Percentiles rank a stretch among this genome's conserved stretches.
phyloP scores from a whole-genome alignment of 1,284 basidiomycete species.

The Fomitopsis betulina region DNA sequence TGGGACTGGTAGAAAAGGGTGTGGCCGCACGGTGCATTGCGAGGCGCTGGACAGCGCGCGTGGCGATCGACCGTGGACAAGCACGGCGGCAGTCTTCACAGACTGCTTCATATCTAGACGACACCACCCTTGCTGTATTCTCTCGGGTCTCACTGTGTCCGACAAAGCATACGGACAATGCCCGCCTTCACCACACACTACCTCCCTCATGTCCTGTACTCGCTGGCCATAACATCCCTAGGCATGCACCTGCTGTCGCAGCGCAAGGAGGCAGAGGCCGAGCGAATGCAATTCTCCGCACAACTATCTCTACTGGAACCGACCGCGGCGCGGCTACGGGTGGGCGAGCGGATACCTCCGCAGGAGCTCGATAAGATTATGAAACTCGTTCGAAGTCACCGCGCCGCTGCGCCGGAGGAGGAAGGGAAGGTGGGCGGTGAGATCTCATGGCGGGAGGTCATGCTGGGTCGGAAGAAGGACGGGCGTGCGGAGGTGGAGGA shows the following conservation, averaged over 20 bases:
- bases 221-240: conserved; percentile 55
- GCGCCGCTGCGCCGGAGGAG: neutral
- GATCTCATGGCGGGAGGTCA: conserved; percentile 31
- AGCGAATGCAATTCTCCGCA: conserved; percentile 44
- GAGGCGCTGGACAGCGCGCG: too few species aligned
- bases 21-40: too few species aligned
- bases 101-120: too few species aligned
- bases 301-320: conserved; percentile 58
- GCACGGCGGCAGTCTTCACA: too few species aligned
- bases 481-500: conserved; percentile 13
- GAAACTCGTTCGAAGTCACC: conserved; percentile 33
- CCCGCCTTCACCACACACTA: conserved; percentile 19
- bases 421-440: conserved; percentile 9
- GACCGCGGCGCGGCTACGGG: conserved; percentile 42
- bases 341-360: conserved; percentile 35
- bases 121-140: too few species aligned
- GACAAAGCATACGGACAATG: neutral
- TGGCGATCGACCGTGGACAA: too few species aligned
- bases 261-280: conserved; percentile 41
- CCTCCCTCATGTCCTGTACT: conserved; percentile 50
- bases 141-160: too few species aligned
- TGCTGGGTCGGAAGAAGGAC: conserved; percentile 21
- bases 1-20: too few species aligned
- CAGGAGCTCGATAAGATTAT: conserved; percentile 46
- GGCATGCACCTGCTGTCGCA: conserved; percentile 57